Percentiles rank a stretch among this genome's conserved stretches.
phyloP scores from a whole-genome alignment of 257 asterid species.

The Fraxinus pennsylvanica region DNA sequence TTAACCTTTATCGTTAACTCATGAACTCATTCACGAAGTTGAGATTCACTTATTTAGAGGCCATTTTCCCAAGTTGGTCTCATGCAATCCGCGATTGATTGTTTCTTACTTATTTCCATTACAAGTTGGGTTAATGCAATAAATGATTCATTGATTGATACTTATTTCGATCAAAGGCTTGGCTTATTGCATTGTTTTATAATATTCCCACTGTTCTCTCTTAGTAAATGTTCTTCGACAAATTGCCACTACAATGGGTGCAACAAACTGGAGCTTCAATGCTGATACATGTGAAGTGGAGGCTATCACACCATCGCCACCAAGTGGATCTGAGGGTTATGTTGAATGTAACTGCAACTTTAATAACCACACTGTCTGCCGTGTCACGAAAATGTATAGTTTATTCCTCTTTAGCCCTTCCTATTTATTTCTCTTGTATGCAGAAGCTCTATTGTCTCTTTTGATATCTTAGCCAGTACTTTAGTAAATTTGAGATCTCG shows the following conservation, averaged over 20 bases:
- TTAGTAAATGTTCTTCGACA: slow-evolving; percentile 72
- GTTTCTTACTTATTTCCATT: background rate
- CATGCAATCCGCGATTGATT: background rate
- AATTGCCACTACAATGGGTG: slow-evolving; percentile 76
- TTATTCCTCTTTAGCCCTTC: slow-evolving; percentile 15
- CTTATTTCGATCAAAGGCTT: too few species aligned
- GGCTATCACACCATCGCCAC: slow-evolving; percentile 44
- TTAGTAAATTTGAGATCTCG: background rate
- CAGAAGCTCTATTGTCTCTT: background rate
- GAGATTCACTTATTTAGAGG: background rate
- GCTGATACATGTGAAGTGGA: slow-evolving; percentile 62
- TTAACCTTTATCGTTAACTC: background rate
- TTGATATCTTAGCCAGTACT: background rate
- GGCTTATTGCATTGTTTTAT: background rate
- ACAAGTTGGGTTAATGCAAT: background rate
- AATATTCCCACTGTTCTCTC: background rate
- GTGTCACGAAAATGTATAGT: slow-evolving; percentile 58
- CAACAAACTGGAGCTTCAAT: slow-evolving; percentile 60
- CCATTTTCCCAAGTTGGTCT: background rate
- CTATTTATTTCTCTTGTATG: background rate
- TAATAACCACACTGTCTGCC: slow-evolving; percentile 49
- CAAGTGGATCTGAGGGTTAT: slow-evolving; percentile 48
- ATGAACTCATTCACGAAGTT: background rate
- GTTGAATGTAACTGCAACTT: slow-evolving; percentile 59
- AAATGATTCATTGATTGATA: background rate